These are phyloP conservation scores for Priceomyces castillae DNA, from an alignment of 805 yeast genomes.

Conservation along the genomic window DNA sequence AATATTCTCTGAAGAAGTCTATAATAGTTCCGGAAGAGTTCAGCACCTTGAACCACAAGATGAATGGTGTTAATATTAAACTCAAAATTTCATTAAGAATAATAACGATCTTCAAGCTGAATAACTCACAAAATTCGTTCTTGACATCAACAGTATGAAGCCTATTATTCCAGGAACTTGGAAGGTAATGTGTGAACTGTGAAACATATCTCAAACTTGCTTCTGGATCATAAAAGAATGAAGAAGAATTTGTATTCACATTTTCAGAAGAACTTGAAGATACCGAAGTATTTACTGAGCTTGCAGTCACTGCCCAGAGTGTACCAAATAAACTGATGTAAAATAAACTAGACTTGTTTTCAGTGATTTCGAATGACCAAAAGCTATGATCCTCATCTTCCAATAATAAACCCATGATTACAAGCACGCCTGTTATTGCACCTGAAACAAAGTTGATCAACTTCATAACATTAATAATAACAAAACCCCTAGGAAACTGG, in stretches of 20 bases:
- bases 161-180: conserved; percentile 80
- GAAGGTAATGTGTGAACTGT: conserved; percentile 86
- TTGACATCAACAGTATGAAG: conserved; percentile 85
- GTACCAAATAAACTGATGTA: conserved; percentile 89
- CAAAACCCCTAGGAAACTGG: conserved; percentile 82
- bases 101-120: conserved; percentile 68
- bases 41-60: conserved; percentile 84
- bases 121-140: conserved; percentile 74
- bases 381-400: conserved; percentile 82
- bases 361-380: conserved; percentile 82
- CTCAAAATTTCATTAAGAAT: conserved; percentile 78
- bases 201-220: conserved; percentile 76
- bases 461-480: conserved; percentile 35
- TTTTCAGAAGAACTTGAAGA: conserved; percentile 18
- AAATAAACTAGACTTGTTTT: conserved; percentile 77
- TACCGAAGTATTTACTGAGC: conserved; percentile 42
- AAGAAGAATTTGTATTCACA: conserved; percentile 21
- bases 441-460: conserved; percentile 68
- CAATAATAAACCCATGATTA: conserved; percentile 59
- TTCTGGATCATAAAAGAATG: conserved; percentile 86
- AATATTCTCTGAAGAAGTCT: conserved; percentile 87
- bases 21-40: conserved; percentile 69
- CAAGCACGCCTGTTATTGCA: conserved; percentile 81
- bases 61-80: conserved; percentile 79
- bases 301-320: conserved; percentile 77